Base-by-base conservation (phyloP, 176 grass and related monocot species). In the Rhynchospora tenuis region DNA sequence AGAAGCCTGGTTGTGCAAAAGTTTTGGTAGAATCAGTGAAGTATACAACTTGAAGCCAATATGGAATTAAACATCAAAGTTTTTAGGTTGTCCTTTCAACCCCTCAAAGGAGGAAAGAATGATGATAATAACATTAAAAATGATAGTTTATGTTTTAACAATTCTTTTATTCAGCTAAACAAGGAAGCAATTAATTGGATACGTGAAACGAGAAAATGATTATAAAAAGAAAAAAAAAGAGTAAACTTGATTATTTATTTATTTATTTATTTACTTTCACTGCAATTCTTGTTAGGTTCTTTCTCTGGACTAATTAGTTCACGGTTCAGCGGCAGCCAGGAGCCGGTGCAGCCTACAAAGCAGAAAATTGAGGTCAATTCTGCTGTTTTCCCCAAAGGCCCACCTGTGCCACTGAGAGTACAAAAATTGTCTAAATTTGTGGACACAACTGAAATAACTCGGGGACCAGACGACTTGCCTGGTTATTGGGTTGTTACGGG, bases 401-500 rank as follows among this genome's bases (percentile, higher is more conserved):
- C 94, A 2, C 94, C 94, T 13, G 92, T 94, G 83, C 92, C 94
- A 17, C 71, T 97, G 27, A 91, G 90, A 9, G 90, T 94, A 16
- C 92, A 80, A 69, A 94, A 56, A 89, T 87, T 97, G 92, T 91
- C 94, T 0, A 90, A 89, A 83, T 88, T 94, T 81, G 62, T 97
- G 9, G 92, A 97, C 56, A 97, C 90, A 3, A 88, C 85, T 1
- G 94, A 97, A 86, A 86, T 92, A 72, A 85, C 16, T 15, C 88
- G 92, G 70, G 94, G 94, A 0, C 87, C 94, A 20, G 94, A 89
- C 64, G 90, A 97, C 38, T 69, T 90, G 81, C 92, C 94, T 83
- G 94, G 94, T 27, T 94, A 94, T 29, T 97, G 94, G 94, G 92
- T 97, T 59, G 87, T 94, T 46, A 94, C 94, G 4, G 94, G 94